Evolutionary conservation across 2,329 filamentous ascomycete genomes (phyloP), one percentile per base, ranked within the genome.

Genomic region (Calonectria pseudoreteaudii): DNA sequence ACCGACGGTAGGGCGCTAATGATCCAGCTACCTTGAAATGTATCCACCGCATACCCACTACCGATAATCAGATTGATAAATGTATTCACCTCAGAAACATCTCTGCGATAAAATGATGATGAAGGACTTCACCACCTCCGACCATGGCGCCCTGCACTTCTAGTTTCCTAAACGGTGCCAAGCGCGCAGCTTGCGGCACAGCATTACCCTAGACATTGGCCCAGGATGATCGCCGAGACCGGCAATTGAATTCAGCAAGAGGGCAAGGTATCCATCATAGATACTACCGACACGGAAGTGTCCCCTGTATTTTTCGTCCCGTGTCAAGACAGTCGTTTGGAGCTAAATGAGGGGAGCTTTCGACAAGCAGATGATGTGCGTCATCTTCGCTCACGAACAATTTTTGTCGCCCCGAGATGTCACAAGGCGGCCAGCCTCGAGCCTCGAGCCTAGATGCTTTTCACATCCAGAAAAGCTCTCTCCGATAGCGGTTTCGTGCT

Each of bases 11-110:
- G 16, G 5, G 14, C 31, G 31, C 3, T 4, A 26, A 31, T 20
- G 20, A 18, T 34, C 18, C 9, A 31, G 5, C 28, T 31, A 9
- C 9, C 16, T 14, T 28, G 20, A 3, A 34, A 20, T 28, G 20
- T 31, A 56, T 31, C n/a, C 50, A 28, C 26, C 28, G 18, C 23
- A 11, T 8, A 18, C 16, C 52, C 52, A n/a, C 18, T 5, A 10
- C 34, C 11, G 31, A 20, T 58, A 58, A 58, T 58, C 53, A 36
- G 53, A 58, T 58, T 58, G 53, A 58, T 58, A 58, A 58, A 18
- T 1, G 3, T 16, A 56, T n/a, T 23, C 30, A 34, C 16, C 8
- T 44, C 31, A 20, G 9, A 4, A 56, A 23, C 11, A 38, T 36
- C 11, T 23, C 44, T 23, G n/a, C 1, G 0, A n/a, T 23, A 23